Evolutionary conservation across 148 eudicot species (phyloP), one percentile per base, ranked within the genome.

Genomic region (Arbutus unedo): DNA sequence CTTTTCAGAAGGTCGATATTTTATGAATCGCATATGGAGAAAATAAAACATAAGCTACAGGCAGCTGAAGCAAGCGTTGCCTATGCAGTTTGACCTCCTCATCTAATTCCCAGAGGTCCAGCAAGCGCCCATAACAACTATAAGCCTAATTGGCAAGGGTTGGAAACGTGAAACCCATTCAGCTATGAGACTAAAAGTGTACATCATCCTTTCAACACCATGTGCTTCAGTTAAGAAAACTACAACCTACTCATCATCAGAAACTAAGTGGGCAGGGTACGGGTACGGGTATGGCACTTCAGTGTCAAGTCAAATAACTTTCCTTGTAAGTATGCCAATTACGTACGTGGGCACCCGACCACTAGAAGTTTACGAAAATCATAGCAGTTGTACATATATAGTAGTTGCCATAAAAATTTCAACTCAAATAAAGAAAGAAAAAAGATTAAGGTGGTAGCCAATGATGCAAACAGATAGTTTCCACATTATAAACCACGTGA

Each of bases 361-460:
- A 51, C 55, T 21, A 25, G n/a, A 44, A 53, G 8, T 15, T 66
- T 76, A 76, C 19, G 9, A 16, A 25, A 23, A 76, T 76, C 23
- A 51, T 15, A 38, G 19, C 60, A 10, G n/a, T 9, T 15, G n/a
- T 31, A 31, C 8, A 55, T 48, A 47, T 5, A 19, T 74, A 48
- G 77, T n/a, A n/a, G 55, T 50, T 74, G 3, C 13, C 54, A 74
- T 9, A 74, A 49, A 50, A 74, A 15, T 47, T 74, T 74, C 77
- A 48, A 74, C 38, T 0, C 3, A 73, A 19, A 73, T 73, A 47
- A 44, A 73, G 18, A 18, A 59, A 59, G 23, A 16, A 21, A 3
- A 16, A 18, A 44, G 53, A 44, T 48, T 75, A 23, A 47, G 4
- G 59, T 13, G 16, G 56, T 21, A 49, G 38, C 56, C 10, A 8